Percentiles rank a stretch among this genome's conserved stretches.
phyloP scores from a whole-genome alignment of 768 basidiomycete species.

The Rossbeevera mucosa region DNA sequence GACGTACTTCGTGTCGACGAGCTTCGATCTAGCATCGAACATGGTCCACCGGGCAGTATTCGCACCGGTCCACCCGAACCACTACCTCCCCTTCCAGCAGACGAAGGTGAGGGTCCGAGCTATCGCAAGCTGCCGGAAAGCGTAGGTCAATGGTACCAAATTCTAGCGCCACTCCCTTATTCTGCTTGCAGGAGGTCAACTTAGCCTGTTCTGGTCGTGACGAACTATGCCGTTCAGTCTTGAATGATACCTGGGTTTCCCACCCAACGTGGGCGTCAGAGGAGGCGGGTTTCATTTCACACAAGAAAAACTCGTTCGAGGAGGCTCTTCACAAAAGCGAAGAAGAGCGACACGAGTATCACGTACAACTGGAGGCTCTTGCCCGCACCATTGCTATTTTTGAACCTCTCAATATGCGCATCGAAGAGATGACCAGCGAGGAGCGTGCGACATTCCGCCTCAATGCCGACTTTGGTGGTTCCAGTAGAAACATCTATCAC shows the following conservation, averaged over 20 bases:
- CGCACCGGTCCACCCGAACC: constrained; percentile 73
- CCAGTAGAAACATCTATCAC: constrained; percentile 83
- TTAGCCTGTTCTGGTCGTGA: constrained; percentile 94
- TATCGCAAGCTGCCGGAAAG: constrained; percentile 86
- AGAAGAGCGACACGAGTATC: constrained; percentile 97
- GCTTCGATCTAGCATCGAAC: constrained; percentile 51
- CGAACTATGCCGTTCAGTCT: constrained; percentile 88
- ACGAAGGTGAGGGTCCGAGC: constrained; percentile 87
- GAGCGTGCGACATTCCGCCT: constrained; percentile 80
- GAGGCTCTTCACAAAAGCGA: constrained; percentile 95
- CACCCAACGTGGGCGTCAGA: constrained; percentile 99
- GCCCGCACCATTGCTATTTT: constrained; percentile 85
- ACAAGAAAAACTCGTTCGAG: constrained; percentile 96
- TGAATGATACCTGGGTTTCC: constrained; percentile 98
- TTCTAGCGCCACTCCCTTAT: not conserved
- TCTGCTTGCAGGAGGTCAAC: constrained; percentile 63
- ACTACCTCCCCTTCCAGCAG: constrained; percentile 71
- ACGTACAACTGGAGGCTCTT: constrained; percentile 90
- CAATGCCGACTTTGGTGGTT: constrained; percentile 84
- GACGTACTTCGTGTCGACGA: constrained; percentile 80
- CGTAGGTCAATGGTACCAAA: constrained; percentile 47
- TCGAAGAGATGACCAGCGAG: constrained; percentile 85
- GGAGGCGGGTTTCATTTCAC: constrained; percentile 87
- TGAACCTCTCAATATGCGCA: constrained; percentile 79
- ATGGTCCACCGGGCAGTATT: constrained; percentile 75